Percentiles rank a stretch among this genome's conserved stretches.
Conservation (phyloP, 352 stramenopile species). For the Globisporangium spiculum region DNA sequence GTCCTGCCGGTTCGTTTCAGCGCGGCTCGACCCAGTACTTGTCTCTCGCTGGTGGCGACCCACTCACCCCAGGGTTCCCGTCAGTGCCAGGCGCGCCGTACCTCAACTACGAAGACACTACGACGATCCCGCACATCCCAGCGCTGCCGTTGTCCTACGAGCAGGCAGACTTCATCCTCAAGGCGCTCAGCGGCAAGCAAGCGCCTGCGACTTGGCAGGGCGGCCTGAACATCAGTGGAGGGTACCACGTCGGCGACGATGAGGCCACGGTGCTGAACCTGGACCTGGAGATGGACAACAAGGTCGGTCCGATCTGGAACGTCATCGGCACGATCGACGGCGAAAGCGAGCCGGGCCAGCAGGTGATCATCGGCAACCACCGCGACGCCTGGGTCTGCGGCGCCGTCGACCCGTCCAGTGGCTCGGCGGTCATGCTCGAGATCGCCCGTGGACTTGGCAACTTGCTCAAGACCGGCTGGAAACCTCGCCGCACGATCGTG, state of each 20-base stretch:
- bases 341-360: slow-evolving; percentile 50
- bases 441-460: slow-evolving; percentile 69
- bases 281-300: slow-evolving; percentile 75
- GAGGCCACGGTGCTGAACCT: slow-evolving; percentile 62
- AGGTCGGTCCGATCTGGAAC: slow-evolving; percentile 85
- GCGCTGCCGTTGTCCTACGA: slow-evolving; percentile 75
- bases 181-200: slow-evolving; percentile 51
- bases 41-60: slow-evolving; percentile 72
- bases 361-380: slow-evolving; percentile 89
- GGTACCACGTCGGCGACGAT: slow-evolving; percentile 77
- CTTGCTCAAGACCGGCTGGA: slow-evolving; percentile 65
- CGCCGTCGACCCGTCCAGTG: slow-evolving; percentile 82
- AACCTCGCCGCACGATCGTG: slow-evolving; percentile 67
- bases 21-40: slow-evolving; percentile 84
- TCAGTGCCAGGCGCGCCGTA: slow-evolving; percentile 42
- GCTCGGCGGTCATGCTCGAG: slow-evolving; percentile 79
- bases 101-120: slow-evolving; percentile 42
- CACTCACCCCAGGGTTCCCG: slow-evolving; percentile 45
- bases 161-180: slow-evolving; percentile 76
- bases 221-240: slow-evolving; percentile 45
- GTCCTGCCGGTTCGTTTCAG: slow-evolving; percentile 76
- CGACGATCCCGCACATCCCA: slow-evolving; percentile 64
- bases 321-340: slow-evolving; percentile 83
- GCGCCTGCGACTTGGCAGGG: slow-evolving; percentile 61
- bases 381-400: slow-evolving; percentile 91